Conservation (phyloP, 768 basidiomycete species). For the Hebeloma cylindrosporum region DNA sequence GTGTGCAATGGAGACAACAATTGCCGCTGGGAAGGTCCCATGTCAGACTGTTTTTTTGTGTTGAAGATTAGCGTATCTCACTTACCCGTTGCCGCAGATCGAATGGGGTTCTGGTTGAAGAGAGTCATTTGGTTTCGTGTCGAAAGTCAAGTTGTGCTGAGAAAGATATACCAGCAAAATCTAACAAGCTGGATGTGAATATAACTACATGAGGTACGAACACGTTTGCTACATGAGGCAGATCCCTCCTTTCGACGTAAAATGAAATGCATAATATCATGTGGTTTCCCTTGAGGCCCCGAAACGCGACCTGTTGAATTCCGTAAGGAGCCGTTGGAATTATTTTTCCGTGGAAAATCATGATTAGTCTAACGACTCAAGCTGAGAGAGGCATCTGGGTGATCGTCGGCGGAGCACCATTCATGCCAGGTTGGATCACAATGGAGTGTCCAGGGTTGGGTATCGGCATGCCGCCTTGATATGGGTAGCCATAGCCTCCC, state of each 20-base stretch:
- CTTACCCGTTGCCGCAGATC: slow-evolving; percentile 44
- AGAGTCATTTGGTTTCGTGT: slow-evolving; percentile 39
- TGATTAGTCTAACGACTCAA: slow-evolving; percentile 17
- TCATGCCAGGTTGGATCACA: slow-evolving; percentile 65
- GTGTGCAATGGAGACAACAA: slow-evolving; percentile 51
- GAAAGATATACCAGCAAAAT: slow-evolving; percentile 4
- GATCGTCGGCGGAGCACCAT: slow-evolving; percentile 60
- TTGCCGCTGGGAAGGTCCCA: slow-evolving; percentile 35
- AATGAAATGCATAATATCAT: slow-evolving; percentile 18
- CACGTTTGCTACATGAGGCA: slow-evolving; percentile 24
- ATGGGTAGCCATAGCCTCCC: slow-evolving; percentile 29
- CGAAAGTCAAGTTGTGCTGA: not conserved
- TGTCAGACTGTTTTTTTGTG: not conserved
- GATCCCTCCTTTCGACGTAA: not conserved
- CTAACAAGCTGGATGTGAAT: slow-evolving; percentile 13
- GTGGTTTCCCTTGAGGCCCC: too few species aligned
- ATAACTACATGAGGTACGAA: slow-evolving; percentile 19
- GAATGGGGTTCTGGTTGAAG: slow-evolving; percentile 48
- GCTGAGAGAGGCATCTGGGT: slow-evolving; percentile 53
- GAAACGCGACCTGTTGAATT: too few species aligned
- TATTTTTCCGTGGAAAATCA: slow-evolving; percentile 1
- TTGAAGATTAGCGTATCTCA: not conserved
- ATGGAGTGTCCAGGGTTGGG: slow-evolving; percentile 56
- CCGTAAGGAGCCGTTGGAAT: not conserved
- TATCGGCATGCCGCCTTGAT: slow-evolving; percentile 24